Percentiles rank a stretch among this genome's conserved stretches.
Evolutionary conservation across 352 stramenopile species (phyloP).

Genomic region (Globisporangium parvum): DNA sequence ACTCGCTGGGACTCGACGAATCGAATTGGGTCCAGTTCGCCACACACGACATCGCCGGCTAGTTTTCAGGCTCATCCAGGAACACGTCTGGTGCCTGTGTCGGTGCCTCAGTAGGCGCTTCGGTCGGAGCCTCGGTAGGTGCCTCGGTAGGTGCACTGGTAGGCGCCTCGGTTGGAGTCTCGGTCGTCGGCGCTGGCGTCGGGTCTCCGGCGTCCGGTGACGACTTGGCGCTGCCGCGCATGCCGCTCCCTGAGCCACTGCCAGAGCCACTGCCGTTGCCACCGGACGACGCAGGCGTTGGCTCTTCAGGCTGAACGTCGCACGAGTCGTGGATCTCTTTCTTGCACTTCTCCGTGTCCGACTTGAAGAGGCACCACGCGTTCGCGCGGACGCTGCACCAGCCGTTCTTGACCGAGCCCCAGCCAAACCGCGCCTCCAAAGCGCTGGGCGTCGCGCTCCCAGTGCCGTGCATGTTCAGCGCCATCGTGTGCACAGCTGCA

Average conservation of each 20-base stretch:
- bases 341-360: slow-evolving; percentile 22
- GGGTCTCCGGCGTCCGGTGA: not conserved
- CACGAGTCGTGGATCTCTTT: slow-evolving; percentile 18
- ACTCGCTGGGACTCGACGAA: no score
- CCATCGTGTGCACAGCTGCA: slow-evolving; percentile 1
- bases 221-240: not conserved
- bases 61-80: no score
- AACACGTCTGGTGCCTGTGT: not conserved
- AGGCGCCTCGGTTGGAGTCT: no score
- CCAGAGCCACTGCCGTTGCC: slow-evolving; percentile 9
- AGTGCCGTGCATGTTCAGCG: slow-evolving; percentile 5
- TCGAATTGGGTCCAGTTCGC: no score
- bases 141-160: not conserved
- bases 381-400: slow-evolving; percentile 21
- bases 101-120: no score
- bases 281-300: not conserved
- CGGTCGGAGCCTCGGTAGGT: not conserved
- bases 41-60: no score
- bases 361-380: slow-evolving; percentile 21
- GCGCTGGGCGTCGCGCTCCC: not conserved
- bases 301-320: slow-evolving; percentile 4
- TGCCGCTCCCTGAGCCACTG: not conserved
- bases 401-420: slow-evolving; percentile 13
- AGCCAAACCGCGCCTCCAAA: slow-evolving; percentile 22
- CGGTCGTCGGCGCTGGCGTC: not conserved